phyloP scores from a whole-genome alignment of 345 rosid species.

The Euphorbia peplus region DNA sequence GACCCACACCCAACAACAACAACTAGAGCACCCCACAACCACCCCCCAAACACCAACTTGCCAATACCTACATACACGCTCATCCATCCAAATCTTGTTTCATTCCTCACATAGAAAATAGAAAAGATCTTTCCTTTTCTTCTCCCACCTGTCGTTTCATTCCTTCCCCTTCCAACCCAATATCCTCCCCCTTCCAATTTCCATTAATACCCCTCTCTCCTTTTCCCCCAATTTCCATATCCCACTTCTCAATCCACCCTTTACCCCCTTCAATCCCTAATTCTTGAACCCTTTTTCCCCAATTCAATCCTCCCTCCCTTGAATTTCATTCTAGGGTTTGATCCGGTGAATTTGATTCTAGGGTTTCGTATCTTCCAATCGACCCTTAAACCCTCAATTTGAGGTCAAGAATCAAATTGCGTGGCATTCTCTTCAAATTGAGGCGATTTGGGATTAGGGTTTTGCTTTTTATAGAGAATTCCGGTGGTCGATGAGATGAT shows the following conservation, averaged over 20 bases:
- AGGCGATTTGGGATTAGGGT: background rate
- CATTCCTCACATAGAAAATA: too few relatives aligned
- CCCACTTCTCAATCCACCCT: too few relatives aligned
- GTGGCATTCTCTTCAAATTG: background rate
- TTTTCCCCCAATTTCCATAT: too few relatives aligned
- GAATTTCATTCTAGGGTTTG: conserved; percentile 6
- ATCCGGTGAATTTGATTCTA: background rate
- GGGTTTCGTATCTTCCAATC: background rate
- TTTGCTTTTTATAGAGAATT: background rate
- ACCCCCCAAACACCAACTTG: too few relatives aligned
- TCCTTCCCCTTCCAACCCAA: background rate
- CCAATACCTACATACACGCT: too few relatives aligned
- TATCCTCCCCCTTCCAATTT: background rate
- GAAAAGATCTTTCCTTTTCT: too few relatives aligned
- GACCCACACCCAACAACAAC: too few relatives aligned
- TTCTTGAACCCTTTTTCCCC: background rate
- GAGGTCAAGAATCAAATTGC: background rate
- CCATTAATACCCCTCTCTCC: too few relatives aligned
- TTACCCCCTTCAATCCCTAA: background rate
- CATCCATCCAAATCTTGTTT: too few relatives aligned
- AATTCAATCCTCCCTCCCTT: background rate
- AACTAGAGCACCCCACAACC: too few relatives aligned
- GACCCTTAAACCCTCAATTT: background rate
- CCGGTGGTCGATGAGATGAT: conserved; percentile 38
- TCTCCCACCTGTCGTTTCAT: too few relatives aligned